phyloP scores from a whole-genome alignment of 202 grass and related monocot species.

The Elaeis oleifera region DNA sequence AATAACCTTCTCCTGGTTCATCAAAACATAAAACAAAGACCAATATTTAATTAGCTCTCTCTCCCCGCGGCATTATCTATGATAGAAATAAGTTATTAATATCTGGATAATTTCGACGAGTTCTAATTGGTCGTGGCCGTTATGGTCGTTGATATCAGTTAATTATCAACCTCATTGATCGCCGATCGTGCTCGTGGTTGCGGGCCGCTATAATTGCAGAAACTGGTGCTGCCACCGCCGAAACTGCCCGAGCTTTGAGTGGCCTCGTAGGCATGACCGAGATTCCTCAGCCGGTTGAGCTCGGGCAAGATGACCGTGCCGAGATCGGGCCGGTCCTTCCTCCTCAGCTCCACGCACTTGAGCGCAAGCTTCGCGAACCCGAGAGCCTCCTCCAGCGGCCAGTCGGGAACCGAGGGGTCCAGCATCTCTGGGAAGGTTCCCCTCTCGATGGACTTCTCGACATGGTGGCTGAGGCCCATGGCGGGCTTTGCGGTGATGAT shows the following conservation, averaged over 20 bases:
- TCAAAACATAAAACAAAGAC: conserved; percentile 11
- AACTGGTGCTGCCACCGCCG: background rate
- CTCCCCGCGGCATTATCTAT: background rate
- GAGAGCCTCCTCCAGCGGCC: conserved; percentile 74
- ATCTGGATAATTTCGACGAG: background rate
- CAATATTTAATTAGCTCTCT: conserved; percentile 8
- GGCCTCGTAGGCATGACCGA: conserved; percentile 47
- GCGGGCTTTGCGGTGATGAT: conserved; percentile 58
- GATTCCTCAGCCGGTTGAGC: conserved; percentile 83
- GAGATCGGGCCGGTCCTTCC: conserved; percentile 68
- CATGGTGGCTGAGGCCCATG: conserved; percentile 87
- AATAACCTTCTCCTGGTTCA: background rate
- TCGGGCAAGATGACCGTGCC: conserved; percentile 71
- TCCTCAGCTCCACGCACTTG: conserved; percentile 73
- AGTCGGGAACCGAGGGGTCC: conserved; percentile 61
- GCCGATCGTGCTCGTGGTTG: background rate
- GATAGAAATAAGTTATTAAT: background rate
- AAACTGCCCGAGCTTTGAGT: background rate
- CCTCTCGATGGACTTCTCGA: conserved; percentile 70
- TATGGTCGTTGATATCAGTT: too few relatives aligned
- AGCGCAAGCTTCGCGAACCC: conserved; percentile 65
- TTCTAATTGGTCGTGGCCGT: background rate
- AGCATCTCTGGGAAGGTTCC: conserved; percentile 65
- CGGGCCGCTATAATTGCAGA: background rate
- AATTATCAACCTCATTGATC: background rate